These are phyloP conservation scores for Alternaria infectoria DNA, from an alignment of 2,329 filamentous ascomycete genomes.

Conservation along the genomic window DNA sequence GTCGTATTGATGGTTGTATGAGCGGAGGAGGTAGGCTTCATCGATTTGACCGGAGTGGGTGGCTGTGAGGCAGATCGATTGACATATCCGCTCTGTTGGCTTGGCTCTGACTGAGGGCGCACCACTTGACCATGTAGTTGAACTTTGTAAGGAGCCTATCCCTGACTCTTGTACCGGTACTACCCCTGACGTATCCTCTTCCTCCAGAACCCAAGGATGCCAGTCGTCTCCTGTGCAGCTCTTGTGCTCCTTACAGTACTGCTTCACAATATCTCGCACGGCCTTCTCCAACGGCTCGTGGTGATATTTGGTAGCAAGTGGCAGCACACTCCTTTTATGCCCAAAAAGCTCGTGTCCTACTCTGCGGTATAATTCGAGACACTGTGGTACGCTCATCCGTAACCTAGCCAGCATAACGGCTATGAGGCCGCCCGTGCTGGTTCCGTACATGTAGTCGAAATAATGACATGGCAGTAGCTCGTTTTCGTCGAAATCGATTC, in stretches of 20 bases:
- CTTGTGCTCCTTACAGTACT: conserved; percentile 52
- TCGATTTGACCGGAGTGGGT: conserved; percentile 56
- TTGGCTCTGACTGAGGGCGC: conserved; percentile 6
- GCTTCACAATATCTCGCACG: conserved; percentile 53
- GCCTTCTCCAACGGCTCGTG: conserved; percentile 57
- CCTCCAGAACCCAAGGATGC: conserved; percentile 49
- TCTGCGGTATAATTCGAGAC: conserved; percentile 54
- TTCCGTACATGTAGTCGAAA: conserved; percentile 62
- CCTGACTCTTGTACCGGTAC: background rate
- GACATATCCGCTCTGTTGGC: conserved; percentile 45
- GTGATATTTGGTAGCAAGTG: conserved; percentile 57
- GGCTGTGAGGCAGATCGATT: conserved; percentile 57
- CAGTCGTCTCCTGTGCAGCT: conserved; percentile 53
- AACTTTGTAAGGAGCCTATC: conserved; percentile 17
- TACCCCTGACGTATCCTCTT: background rate
- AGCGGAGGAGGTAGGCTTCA: conserved; percentile 57
- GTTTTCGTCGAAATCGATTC: conserved; percentile 46
- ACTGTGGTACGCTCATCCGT: conserved; percentile 58
- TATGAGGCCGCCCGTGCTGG: conserved; percentile 59
- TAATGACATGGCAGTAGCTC: conserved; percentile 59
- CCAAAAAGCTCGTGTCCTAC: conserved; percentile 59
- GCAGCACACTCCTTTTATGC: conserved; percentile 51
- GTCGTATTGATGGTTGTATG: conserved; percentile 56
- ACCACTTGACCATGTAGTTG: conserved; percentile 28
- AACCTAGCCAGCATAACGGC: conserved; percentile 58